Conservation (phyloP, 768 basidiomycete genomes). For the Pleurotus pulmonarius region DNA sequence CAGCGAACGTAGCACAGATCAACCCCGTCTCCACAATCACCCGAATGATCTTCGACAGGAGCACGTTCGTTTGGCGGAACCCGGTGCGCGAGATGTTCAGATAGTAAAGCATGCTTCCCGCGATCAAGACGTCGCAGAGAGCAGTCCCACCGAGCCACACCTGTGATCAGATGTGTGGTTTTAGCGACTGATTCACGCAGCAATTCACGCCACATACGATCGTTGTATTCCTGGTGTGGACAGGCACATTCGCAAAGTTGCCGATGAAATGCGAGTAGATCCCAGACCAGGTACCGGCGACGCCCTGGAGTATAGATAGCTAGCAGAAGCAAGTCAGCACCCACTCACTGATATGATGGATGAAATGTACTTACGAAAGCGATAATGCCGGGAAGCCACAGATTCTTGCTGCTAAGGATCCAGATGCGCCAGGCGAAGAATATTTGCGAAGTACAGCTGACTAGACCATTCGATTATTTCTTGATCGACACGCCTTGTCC, state of each 20-base stretch:
- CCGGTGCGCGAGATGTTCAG: constrained; percentile 17
- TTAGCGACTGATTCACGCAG: neutral
- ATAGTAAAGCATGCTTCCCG: constrained; percentile 19
- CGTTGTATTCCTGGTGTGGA: constrained; percentile 2
- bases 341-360: neutral
- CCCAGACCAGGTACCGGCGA: constrained; percentile 12
- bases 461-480: constrained; percentile 2
- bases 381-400: constrained; percentile 8
- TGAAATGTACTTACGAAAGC: neutral
- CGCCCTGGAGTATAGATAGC: constrained; percentile 11
- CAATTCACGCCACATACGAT: neutral
- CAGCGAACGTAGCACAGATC: constrained; percentile 17
- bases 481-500: neutral
- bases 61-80: constrained; percentile 15
- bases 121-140: constrained; percentile 19
- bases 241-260: constrained; percentile 7
- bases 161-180: neutral
- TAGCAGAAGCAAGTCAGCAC: neutral
- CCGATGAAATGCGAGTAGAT: constrained; percentile 8
- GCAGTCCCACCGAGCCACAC: constrained; percentile 19
- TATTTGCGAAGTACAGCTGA: constrained; percentile 16
- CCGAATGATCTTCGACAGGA: constrained; percentile 16
- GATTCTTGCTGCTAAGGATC: constrained; percentile 7
- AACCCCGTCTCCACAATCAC: constrained; percentile 20
- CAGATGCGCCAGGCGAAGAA: constrained; percentile 18